Conservation (phyloP, 768 basidiomycete genomes). For the Lactifluus hygrophoroides region DNA sequence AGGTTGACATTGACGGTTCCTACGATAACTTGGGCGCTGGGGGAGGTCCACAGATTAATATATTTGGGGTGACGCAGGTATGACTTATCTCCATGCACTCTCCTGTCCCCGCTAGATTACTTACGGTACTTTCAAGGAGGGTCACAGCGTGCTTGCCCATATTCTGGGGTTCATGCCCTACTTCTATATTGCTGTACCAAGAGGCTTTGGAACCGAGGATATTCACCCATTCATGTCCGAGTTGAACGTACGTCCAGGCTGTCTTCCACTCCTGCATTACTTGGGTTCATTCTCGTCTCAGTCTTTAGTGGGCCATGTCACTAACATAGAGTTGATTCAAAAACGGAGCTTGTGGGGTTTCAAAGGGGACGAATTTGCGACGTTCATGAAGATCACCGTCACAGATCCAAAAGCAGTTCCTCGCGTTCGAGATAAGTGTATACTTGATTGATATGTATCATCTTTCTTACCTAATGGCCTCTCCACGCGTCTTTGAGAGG, state of each 20-base stretch:
- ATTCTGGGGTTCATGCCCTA: slow-evolving; percentile 84
- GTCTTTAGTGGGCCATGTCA: slow-evolving; percentile 30
- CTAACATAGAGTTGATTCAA: slow-evolving; percentile 47
- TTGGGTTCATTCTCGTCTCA: background rate
- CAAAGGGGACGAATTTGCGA: slow-evolving; percentile 63
- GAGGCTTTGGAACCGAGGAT: slow-evolving; percentile 69
- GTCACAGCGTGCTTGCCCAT: slow-evolving; percentile 82
- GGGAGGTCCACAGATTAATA: slow-evolving; percentile 43
- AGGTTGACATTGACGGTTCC: slow-evolving; percentile 84
- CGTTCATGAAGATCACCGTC: slow-evolving; percentile 82
- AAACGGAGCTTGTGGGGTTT: slow-evolving; percentile 85
- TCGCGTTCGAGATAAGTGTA: slow-evolving; percentile 82
- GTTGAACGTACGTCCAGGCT: slow-evolving; percentile 56
- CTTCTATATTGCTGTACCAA: slow-evolving; percentile 84
- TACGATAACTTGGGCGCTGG: slow-evolving; percentile 34
- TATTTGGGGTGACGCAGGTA: slow-evolving; percentile 91
- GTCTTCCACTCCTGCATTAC: background rate
- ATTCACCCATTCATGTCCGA: slow-evolving; percentile 52
- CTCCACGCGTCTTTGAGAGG: slow-evolving; percentile 43
- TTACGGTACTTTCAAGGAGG: slow-evolving; percentile 40
- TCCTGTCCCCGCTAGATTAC: background rate
- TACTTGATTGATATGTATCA: slow-evolving; percentile 21
- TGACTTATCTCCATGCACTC: background rate
- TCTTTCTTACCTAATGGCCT: slow-evolving; percentile 5
- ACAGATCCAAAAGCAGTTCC: slow-evolving; percentile 68